Evolutionary conservation across 2,329 filamentous ascomycete genomes (phyloP), one percentile per base, ranked within the genome.

Genomic region (Trichoderma asperellum): DNA sequence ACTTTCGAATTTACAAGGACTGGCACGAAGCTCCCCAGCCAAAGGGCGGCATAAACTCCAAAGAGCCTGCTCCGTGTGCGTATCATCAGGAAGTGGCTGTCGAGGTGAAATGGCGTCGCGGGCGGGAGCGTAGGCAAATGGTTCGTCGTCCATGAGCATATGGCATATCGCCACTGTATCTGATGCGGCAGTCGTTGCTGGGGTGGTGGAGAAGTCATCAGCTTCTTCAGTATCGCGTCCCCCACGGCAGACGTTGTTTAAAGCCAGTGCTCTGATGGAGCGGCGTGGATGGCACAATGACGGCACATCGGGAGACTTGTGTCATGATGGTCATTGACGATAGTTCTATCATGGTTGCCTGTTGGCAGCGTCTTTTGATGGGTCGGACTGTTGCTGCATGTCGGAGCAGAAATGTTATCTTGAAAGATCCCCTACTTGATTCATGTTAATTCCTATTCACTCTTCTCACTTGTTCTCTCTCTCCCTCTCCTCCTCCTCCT

Each of bases 1-100:
- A 65, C 29, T 81, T 76, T 52, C 69, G 71, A 52, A n/a, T 11
- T 32, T 40, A 43, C 5, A 70, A 18, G 40, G 32, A 68, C 11
- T 68, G 56, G 16, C 65, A 70, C 21, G 69, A 68, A 59, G 69
- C 58, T 6, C 64, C 69, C 34, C 69, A 68, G 43, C 69, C 64
- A 29, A 68, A 16, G 24, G 11, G 63, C 21, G 69, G 65, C 47
- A 68, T 68, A 40, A 58, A 70, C n/a, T 34, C 58, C 12, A 27
- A 21, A 10, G 52, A 27, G 2, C 4, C 37, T 4, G 43, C 27
- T 16, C 4, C 56, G 7, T 52, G 49, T 12, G 5, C 11, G n/a
- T 21, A 34, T 29, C n/a, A 49, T 21, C 47, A 14, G 37, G 29
- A 8, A 52, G 35, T 67, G 52, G 53, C 27, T n/a, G 56, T 68